Evolutionary conservation across 108 stramenopile species (phyloP).

Genomic region (Cyclotella distinguenda): DNA sequence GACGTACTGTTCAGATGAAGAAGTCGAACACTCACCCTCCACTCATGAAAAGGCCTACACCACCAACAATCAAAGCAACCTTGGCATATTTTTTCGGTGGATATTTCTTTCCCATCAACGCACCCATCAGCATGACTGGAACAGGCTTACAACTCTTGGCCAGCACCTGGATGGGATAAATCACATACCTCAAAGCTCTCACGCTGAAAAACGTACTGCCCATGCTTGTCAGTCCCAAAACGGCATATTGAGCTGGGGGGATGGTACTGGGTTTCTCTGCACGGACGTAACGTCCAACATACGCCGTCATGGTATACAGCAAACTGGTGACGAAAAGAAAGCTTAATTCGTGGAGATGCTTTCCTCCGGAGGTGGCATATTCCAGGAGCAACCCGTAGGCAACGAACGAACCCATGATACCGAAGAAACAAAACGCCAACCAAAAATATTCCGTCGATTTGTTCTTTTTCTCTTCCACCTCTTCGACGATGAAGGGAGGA

Average conservation of each 20-base stretch:
- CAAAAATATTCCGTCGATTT: slow-evolving; percentile 61
- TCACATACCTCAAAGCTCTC: slow-evolving; percentile 89
- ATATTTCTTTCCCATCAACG: slow-evolving; percentile 93
- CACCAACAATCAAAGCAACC: slow-evolving; percentile 87
- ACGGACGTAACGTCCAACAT: slow-evolving; percentile 81
- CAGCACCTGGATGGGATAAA: slow-evolving; percentile 96
- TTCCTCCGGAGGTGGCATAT: slow-evolving; percentile 91
- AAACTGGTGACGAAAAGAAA: slow-evolving; percentile 94
- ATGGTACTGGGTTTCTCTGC: slow-evolving; percentile 93
- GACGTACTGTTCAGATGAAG: not conserved
- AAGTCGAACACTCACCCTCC: slow-evolving; percentile 71
- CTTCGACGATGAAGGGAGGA: slow-evolving; percentile 33
- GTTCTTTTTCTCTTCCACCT: slow-evolving; percentile 6
- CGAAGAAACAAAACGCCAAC: slow-evolving; percentile 86
- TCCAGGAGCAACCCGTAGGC: slow-evolving; percentile 92
- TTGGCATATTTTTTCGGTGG: slow-evolving; percentile 92
- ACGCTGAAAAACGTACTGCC: slow-evolving; percentile 96
- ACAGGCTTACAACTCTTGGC: slow-evolving; percentile 98
- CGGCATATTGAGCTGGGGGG: slow-evolving; percentile 86
- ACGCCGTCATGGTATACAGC: slow-evolving; percentile 89
- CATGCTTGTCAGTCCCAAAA: slow-evolving; percentile 94
- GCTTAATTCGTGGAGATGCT: slow-evolving; percentile 91
- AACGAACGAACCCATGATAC: slow-evolving; percentile 90
- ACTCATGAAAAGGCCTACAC: slow-evolving; percentile 97
- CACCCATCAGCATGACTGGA: slow-evolving; percentile 98